These are phyloP conservation scores for Leccinum variabile DNA, from an alignment of 1,284 basidiomycete genomes.

Conservation along the genomic window DNA sequence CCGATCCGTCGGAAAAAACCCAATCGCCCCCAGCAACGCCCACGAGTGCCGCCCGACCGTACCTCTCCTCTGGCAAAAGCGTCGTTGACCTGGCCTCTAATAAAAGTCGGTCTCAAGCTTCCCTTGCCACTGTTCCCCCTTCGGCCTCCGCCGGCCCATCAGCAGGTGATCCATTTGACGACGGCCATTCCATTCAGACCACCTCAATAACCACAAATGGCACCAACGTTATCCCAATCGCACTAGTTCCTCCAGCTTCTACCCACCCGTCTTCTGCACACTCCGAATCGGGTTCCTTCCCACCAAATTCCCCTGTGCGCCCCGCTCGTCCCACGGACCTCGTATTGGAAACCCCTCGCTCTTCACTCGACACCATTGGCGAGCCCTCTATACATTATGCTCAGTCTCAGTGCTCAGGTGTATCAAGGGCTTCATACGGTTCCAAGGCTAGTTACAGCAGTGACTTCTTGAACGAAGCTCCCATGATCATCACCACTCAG, in stretches of 20 bases:
- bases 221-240: conserved; percentile 83
- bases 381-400: conserved; percentile 43
- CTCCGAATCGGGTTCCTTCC: conserved; percentile 27
- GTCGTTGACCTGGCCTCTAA: conserved; percentile 51
- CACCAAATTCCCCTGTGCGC: conserved; percentile 49
- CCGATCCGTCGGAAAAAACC: conserved; percentile 72
- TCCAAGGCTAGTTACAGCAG: conserved; percentile 72
- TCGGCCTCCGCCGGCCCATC: conserved; percentile 20
- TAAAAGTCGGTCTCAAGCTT: conserved; percentile 36
- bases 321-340: conserved; percentile 63
- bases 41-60: conserved; percentile 46
- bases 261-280: conserved; percentile 31
- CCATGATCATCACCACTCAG: conserved; percentile 73
- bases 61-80: conserved; percentile 43
- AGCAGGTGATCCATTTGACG: conserved; percentile 70
- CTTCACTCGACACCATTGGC: conserved; percentile 52
- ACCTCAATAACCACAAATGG: conserved; percentile 65
- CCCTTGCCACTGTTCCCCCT: conserved; percentile 33
- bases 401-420: conserved; percentile 53
- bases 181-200: conserved; percentile 75
- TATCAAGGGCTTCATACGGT: conserved; percentile 67
- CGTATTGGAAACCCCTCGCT: conserved; percentile 59
- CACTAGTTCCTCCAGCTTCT: conserved; percentile 66
- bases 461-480: conserved; percentile 76
- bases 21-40: conserved; percentile 24